Evolutionary conservation across 768 basidiomycete species (phyloP).

Genomic region (Tricholoma matsutake): DNA sequence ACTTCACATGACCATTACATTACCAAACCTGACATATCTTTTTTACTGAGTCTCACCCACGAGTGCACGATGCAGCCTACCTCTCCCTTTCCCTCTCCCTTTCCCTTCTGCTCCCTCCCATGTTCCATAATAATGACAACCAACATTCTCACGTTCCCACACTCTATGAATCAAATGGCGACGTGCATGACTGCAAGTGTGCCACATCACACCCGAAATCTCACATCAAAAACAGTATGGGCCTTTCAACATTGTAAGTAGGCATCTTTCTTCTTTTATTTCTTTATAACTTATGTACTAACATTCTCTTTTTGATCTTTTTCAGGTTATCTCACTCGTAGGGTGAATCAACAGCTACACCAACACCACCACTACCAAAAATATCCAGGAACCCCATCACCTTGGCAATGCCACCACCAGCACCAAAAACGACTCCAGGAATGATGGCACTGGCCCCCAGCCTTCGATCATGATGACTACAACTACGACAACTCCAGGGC

Average conservation of each 20-base stretch:
- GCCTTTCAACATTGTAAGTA: background rate
- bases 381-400: background rate
- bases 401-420: background rate
- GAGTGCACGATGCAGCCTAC: too few relatives aligned
- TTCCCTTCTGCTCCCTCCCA: too few relatives aligned
- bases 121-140: too few relatives aligned
- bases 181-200: too few relatives aligned
- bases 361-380: too few relatives aligned
- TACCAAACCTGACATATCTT: too few relatives aligned
- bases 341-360: background rate
- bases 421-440: background rate
- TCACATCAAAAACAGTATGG: too few relatives aligned
- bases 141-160: too few relatives aligned
- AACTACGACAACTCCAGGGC: background rate
- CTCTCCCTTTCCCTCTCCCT: too few relatives aligned
- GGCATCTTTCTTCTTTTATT: background rate
- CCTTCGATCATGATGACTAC: background rate
- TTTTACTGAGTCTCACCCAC: background rate
- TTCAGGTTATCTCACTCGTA: background rate
- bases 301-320: background rate
- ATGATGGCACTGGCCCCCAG: background rate
- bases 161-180: too few relatives aligned
- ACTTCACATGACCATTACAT: too few relatives aligned
- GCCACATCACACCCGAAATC: too few relatives aligned
- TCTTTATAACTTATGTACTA: background rate